These are phyloP conservation scores for Asterophora lycoperdoides DNA, from an alignment of 768 basidiomycete species.

Conservation along the genomic window DNA sequence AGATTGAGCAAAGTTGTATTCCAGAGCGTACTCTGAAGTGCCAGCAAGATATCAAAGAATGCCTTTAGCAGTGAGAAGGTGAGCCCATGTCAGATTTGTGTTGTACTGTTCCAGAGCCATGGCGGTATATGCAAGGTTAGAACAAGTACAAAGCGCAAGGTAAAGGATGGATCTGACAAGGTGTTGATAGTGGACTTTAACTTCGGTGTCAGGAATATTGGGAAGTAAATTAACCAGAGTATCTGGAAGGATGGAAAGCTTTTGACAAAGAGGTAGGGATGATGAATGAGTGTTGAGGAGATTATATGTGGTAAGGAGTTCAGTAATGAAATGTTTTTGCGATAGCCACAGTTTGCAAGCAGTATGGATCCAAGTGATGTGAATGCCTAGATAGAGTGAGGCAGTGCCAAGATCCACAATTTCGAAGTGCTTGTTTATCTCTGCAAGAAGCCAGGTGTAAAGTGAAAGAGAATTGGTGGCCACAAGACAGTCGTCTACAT, in stretches of 20 bases:
- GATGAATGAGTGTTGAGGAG: conserved; percentile 4
- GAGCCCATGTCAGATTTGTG: conserved; percentile 20
- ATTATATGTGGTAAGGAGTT: conserved; percentile 12
- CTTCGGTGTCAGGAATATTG: conserved; percentile 5
- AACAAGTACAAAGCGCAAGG: too few species aligned
- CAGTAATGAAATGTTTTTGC: too few species aligned
- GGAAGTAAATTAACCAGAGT: conserved; percentile 2
- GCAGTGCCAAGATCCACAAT: too few species aligned
- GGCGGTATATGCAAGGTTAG: conserved; percentile 5
- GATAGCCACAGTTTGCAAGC: too few species aligned
- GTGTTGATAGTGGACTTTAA: too few species aligned
- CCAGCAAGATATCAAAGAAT: conserved; percentile 30
- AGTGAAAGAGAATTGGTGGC: too few species aligned
- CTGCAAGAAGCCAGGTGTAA: too few species aligned
- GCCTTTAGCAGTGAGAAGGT: conserved; percentile 29
- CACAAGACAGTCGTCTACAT: too few species aligned
- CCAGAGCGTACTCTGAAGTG: conserved; percentile 19
- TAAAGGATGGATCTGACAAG: too few species aligned
- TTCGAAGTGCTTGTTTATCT: too few species aligned
- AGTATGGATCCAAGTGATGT: too few species aligned
- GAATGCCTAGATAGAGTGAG: too few species aligned
- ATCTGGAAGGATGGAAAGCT: not conserved
- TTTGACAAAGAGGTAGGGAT: not conserved
- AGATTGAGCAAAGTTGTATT: conserved; percentile 10
- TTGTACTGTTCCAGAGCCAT: conserved; percentile 26